Conservation (phyloP, 2,329 filamentous ascomycete genomes). For the Graphiopsis chlorocephala region DNA sequence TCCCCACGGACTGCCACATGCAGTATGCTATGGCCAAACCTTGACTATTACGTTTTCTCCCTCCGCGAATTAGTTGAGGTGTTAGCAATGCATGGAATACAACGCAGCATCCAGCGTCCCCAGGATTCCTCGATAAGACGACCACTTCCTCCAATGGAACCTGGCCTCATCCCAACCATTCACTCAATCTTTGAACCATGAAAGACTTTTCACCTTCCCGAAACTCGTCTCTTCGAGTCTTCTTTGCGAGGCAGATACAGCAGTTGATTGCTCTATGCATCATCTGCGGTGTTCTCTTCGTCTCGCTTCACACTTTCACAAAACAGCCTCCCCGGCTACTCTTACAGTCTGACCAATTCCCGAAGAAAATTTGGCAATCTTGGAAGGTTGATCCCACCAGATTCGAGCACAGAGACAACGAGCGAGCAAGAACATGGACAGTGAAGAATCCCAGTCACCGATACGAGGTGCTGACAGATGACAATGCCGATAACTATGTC, state of each 20-base stretch:
- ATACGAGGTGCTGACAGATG: conserved; percentile 68
- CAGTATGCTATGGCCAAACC: neutral
- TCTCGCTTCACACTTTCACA: conserved; percentile 21
- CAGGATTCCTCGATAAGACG: neutral
- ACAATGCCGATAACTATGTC: conserved; percentile 65
- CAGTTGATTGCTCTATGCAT: conserved; percentile 25
- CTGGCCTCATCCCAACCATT: neutral
- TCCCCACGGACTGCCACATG: neutral
- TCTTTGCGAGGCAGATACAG: neutral
- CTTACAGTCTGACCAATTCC: conserved; percentile 45
- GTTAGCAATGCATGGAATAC: neutral
- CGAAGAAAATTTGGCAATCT: conserved; percentile 71
- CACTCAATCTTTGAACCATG: neutral
- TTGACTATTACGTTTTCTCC: neutral
- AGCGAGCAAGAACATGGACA: conserved; percentile 62
- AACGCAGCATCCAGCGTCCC: neutral
- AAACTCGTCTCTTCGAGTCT: neutral
- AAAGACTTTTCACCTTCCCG: neutral
- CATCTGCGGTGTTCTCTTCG: neutral
- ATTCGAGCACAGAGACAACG: conserved; percentile 63
- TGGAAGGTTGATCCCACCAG: conserved; percentile 69
- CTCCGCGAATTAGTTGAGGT: neutral
- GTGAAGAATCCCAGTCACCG: conserved; percentile 63
- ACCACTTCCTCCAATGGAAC: neutral
- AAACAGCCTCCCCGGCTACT: neutral